These are phyloP conservation scores for Cinnamomum micranthum DNA, from an alignment of 164 flowering plant genomes.

Conservation along the genomic window DNA sequence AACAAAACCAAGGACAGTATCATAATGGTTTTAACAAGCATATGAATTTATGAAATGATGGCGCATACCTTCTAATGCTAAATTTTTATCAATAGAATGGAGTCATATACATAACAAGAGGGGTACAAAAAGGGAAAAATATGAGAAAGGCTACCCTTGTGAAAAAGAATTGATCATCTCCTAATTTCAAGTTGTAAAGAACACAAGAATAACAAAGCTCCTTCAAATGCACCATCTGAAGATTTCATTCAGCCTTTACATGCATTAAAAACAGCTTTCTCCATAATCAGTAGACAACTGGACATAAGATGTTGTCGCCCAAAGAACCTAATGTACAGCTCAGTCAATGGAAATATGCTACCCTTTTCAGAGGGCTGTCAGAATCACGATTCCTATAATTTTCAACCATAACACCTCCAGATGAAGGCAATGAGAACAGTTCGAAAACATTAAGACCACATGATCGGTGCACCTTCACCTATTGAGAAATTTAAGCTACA, in stretches of 20 bases:
- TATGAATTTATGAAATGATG: not conserved
- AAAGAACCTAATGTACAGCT: not conserved
- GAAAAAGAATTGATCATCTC: not conserved
- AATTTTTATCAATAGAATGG: not conserved
- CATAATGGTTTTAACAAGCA: not conserved
- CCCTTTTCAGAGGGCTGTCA: constrained; percentile 1
- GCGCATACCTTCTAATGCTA: not conserved
- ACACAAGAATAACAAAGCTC: not conserved
- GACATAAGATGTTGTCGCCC: not conserved
- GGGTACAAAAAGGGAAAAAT: not conserved
- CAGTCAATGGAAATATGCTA: not conserved
- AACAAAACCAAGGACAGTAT: no score
- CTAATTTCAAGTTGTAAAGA: not conserved
- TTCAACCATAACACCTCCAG: not conserved
- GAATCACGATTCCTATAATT: not conserved
- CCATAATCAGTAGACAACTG: not conserved
- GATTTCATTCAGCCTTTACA: not conserved
- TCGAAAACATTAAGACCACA: not conserved
- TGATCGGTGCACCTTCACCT: not conserved
- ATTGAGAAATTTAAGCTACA: constrained; percentile 18
- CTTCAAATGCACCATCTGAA: not conserved
- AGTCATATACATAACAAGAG: not conserved
- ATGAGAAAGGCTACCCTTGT: not conserved
- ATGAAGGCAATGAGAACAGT: not conserved
- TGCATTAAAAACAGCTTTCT: not conserved